Conservation (phyloP, 208 protist species). For the Trypanosomatidae sp. region DNA sequence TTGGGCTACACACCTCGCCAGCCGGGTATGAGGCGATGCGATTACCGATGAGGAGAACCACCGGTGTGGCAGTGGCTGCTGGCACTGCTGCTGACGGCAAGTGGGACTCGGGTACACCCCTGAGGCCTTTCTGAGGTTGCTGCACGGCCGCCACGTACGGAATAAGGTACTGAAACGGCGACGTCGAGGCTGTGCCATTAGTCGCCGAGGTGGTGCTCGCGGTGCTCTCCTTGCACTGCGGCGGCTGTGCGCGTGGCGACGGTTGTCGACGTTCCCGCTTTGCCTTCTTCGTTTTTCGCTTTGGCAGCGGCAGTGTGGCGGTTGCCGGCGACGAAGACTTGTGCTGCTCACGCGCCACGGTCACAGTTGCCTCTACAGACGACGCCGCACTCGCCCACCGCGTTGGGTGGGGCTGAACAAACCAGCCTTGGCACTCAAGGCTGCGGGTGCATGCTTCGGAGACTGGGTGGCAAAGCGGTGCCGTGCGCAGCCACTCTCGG, state of each 20-base stretch:
- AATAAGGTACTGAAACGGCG: constrained; percentile 1
- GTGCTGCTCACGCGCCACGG: not conserved
- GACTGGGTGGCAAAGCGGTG: not conserved
- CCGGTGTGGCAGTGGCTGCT: not conserved
- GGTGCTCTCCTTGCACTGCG: not conserved
- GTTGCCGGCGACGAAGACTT: not conserved
- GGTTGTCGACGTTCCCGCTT: not conserved
- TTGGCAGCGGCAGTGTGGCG: not conserved
- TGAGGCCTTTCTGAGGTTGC: not conserved
- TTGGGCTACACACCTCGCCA: not conserved
- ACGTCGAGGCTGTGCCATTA: not conserved
- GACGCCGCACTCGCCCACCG: constrained; percentile 1
- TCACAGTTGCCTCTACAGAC: not conserved
- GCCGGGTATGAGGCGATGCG: constrained; percentile 14
- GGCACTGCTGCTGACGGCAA: not conserved
- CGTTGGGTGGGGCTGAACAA: constrained; percentile 4
- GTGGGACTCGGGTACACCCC: not conserved
- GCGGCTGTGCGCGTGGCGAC: not conserved
- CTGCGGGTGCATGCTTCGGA: not conserved
- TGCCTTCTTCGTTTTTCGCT: not conserved
- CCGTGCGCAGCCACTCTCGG: constrained; percentile 2
- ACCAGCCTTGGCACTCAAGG: constrained; percentile 1
- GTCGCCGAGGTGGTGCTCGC: not conserved
- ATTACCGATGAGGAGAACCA: constrained; percentile 16
- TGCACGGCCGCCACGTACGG: constrained; percentile 21